Conservation (phyloP, 192 early-diverging fungal species). For the Geranomyces variabilis region DNA sequence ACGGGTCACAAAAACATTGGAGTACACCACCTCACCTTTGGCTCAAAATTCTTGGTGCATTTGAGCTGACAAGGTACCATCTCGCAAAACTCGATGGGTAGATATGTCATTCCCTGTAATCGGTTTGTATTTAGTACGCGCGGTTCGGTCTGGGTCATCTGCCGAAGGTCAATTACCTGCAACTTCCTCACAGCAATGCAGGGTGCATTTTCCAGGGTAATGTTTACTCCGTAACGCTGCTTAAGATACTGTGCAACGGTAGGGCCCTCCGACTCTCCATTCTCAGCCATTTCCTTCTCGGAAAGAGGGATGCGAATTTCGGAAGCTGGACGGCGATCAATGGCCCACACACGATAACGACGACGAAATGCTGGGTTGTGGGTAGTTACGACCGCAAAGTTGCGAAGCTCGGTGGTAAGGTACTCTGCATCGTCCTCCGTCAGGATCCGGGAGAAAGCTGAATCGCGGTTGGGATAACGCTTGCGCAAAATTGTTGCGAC, state of each 20-base stretch:
- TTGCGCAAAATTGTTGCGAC: background rate
- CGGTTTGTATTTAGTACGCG: no score
- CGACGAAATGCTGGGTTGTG: conserved; percentile 23
- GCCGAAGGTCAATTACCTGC: conserved; percentile 2
- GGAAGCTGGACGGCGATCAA: background rate
- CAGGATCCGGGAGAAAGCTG: conserved; percentile 4
- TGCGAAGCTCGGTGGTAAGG: conserved; percentile 25
- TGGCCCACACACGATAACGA: conserved; percentile 9
- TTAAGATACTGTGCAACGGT: conserved; percentile 17
- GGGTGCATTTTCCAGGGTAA: conserved; percentile 2
- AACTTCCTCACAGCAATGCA: conserved; percentile 19
- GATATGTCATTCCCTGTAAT: conserved; percentile 16
- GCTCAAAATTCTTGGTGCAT: conserved; percentile 7
- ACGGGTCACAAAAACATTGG: no score
- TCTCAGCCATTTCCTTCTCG: background rate
- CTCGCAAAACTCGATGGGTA: conserved; percentile 29
- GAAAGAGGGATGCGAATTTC: background rate
- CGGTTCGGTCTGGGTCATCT: no score
- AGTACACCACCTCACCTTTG: background rate
- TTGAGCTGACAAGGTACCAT: conserved; percentile 12
- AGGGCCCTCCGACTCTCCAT: background rate
- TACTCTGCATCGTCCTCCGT: conserved; percentile 12
- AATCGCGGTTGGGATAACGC: conserved; percentile 4
- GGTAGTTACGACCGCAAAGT: conserved; percentile 6
- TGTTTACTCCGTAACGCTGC: background rate